Base-by-base conservation (phyloP, 2,329 filamentous ascomycete species). In the Hymenoscyphus linearis region DNA sequence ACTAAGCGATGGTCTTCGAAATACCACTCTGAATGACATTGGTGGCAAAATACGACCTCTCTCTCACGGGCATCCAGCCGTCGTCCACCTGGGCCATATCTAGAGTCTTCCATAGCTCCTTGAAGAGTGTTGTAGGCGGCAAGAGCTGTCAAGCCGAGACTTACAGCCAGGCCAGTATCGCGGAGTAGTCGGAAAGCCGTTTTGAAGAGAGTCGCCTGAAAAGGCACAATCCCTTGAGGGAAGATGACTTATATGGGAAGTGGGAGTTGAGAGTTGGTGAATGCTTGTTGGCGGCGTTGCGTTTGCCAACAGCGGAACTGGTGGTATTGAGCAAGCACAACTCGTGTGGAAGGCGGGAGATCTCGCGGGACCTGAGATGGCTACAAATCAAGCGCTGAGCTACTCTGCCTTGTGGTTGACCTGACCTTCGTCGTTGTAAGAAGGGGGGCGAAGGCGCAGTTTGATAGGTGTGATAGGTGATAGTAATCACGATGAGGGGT, bases 31-130 rank as follows among this genome's bases (percentile, higher is more conserved):
- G 89, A 77, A 58, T 82, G 74, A 77, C 95, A 98, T 63, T 82
- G 77, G 75, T 98, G 91, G 75, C 95, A 99, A 74, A 83, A 96
- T 59, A 97, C 87, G 66, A 93, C 84, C 72, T 96, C 90, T 65
- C 85, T 80, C 64, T 76, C 76, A 4, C 74, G 69, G 65, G 80
- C 79, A 71, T 83, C 80, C 61, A 86, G 78, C 52, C 68, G 60
- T 37, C 58, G 60, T 71, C 64, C 55, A 14, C 27, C 55, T 25
- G 61, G 53, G 27, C 14, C 52, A 35, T 57, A 50, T 35, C 60
- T 60, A 64, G 68, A 65, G 54, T 72, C 63, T 70, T 74, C 70
- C 71, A 73, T 72, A 71, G 66, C 73, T 74, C 73, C 71, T 75
- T 79, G 77, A 63, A 75, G 76, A 66, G 76, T 78, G 69, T 81